phyloP scores from a whole-genome alignment of 2,329 filamentous ascomycete genomes.

The Nemania bipapillata region DNA sequence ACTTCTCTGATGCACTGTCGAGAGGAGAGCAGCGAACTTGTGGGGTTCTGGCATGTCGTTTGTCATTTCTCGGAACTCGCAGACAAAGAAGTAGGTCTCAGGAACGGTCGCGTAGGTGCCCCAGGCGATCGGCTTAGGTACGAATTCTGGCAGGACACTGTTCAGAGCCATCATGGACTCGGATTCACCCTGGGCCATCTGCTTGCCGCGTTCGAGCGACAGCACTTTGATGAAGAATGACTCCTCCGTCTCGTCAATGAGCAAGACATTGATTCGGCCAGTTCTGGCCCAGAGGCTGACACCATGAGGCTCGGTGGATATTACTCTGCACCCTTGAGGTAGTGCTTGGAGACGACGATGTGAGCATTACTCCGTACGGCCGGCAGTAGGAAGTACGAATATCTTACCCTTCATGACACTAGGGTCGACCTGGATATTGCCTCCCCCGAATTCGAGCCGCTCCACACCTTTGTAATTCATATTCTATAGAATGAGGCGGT shows the following conservation, averaged over 20 bases:
- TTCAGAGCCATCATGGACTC: not conserved
- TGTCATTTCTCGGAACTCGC: not conserved
- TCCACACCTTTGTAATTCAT: constrained; percentile 8
- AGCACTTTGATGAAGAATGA: not conserved
- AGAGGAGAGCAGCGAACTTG: too few relatives aligned
- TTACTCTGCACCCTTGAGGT: not conserved
- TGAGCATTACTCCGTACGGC: constrained; percentile 3
- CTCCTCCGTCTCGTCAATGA: not conserved
- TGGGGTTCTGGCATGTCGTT: too few relatives aligned
- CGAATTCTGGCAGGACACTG: not conserved
- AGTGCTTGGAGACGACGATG: not conserved
- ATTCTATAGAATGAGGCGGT: not conserved
- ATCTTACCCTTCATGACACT: not conserved
- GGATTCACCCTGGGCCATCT: not conserved
- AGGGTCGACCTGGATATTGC: not conserved
- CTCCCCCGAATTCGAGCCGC: not conserved
- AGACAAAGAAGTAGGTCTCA: not conserved
- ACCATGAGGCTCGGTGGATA: not conserved
- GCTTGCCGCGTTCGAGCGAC: not conserved
- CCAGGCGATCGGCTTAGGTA: not conserved
- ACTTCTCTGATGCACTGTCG: too few relatives aligned
- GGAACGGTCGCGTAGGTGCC: not conserved
- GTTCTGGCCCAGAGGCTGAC: not conserved
- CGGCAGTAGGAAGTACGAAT: not conserved
- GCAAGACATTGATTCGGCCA: not conserved